Conservation (phyloP, 208 protist species). For the Leishmania tropica region DNA sequence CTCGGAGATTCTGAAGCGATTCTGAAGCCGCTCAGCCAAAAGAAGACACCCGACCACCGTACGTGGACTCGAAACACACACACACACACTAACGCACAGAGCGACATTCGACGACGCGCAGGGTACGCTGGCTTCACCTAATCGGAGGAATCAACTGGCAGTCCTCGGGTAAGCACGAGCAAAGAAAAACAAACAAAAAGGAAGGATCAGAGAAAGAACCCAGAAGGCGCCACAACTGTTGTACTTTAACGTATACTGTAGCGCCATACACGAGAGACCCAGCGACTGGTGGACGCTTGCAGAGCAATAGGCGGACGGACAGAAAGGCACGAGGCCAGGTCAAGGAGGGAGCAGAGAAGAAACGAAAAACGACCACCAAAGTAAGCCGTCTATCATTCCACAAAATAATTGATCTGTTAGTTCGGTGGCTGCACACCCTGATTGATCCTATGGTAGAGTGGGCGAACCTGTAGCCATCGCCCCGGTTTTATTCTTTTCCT, state of each 20-base stretch:
- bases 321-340: neutral
- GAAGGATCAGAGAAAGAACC: neutral
- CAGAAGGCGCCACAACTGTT: neutral
- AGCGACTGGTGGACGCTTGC: neutral
- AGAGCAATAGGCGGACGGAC: neutral
- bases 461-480: neutral
- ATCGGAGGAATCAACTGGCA: neutral
- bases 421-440: neutral
- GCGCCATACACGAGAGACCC: neutral
- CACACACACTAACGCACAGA: neutral
- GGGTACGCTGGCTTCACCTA: neutral
- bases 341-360: too few species aligned
- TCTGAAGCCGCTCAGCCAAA: neutral
- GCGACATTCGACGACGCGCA: neutral
- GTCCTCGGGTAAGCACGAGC: too few species aligned
- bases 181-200: neutral
- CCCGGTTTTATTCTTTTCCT: neutral
- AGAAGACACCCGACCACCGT: neutral
- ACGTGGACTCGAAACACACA: neutral
- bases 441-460: neutral
- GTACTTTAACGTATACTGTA: neutral
- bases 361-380: neutral
- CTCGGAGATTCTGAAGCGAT: neutral
- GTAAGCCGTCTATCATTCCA: neutral
- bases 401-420: neutral